A percentile compares a stretch with the other conserved stretches of the same genome.
Conservation (phyloP, 2,329 filamentous ascomycete species). For the Trichoderma atrobrunneum region DNA sequence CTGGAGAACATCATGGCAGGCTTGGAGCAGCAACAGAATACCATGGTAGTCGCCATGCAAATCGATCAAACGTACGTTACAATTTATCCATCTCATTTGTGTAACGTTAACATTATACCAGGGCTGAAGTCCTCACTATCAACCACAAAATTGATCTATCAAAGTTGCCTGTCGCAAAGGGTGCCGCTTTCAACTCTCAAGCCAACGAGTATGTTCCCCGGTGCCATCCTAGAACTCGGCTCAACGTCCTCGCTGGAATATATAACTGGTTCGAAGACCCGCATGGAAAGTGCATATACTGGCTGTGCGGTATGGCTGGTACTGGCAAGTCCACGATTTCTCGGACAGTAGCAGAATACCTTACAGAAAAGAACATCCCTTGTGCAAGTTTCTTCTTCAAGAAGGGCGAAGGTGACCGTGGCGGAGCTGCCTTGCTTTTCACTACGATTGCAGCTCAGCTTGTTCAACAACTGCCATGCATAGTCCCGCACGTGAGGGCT, state of each 20-base stretch:
- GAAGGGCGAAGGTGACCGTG: not conserved
- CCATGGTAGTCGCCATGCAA: not conserved
- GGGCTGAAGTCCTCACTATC: not conserved
- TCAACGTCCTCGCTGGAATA: not conserved
- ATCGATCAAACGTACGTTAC: not conserved
- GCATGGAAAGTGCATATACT: not conserved
- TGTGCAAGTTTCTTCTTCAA: not conserved
- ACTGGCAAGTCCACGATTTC: not conserved
- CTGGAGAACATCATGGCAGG: not conserved
- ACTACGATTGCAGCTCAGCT: not conserved
- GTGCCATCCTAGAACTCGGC: not conserved
- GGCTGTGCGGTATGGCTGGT: not conserved
- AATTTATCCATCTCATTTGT: not conserved
- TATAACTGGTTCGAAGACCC: not conserved
- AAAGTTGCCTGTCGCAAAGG: rapidly evolving
- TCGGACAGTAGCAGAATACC: not conserved
- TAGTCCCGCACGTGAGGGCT: not conserved
- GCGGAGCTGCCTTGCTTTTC: not conserved
- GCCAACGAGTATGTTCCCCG: not conserved
- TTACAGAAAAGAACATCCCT: not conserved
- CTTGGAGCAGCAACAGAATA: not conserved
- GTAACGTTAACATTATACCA: not conserved
- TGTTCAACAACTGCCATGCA: not conserved
- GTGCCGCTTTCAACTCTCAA: not conserved
- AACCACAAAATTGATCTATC: not conserved